Base-by-base conservation (phyloP, 116 monocot species). In the Trichopus zeylanicus region DNA sequence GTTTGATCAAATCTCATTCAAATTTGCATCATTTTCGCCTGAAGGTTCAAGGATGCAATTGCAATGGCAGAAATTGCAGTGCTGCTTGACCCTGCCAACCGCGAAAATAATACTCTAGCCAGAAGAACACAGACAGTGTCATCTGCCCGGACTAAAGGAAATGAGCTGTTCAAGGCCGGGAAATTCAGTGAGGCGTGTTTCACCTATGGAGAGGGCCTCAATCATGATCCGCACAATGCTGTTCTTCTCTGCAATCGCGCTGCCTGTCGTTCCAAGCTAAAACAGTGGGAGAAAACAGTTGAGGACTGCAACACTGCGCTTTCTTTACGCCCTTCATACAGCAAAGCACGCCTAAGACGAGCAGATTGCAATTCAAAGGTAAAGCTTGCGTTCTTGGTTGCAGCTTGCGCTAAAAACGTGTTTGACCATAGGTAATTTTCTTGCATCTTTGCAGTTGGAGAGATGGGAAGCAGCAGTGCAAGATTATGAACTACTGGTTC, bases 331-430 rank as follows among this genome's bases (percentile, higher is more conserved):
- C 83, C 78, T 39, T 52, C 70, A 0, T 74, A 74, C 38, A 64
- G 51, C 20, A 71, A 78, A 68, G 83, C 88, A 28, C 70, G 88
- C 13, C 73, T 81, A 13, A 57, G 92, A 37, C 69, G 87, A 79
- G 92, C 92, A 21, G 81, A 84, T 56, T 92, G 87, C 83, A 73
- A 81, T 69, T 56, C 59, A 53, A 83, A 84, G 92, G 92, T 87
- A 16, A 68, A 15, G 6, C 31, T 56, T 8, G 8, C 4, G 8
- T 5, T 5, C 4, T 42, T 42, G 8, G 4, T 42, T 42, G 13
- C 42, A 42, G n/a, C n/a, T 42, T 12, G n/a, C 12, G 13, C 13
- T 16, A 3, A 42, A 16, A 9, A 15, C 13, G n/a, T 16, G 3
- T 9, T 42, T 12, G 42, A 42, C n/a, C 42, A 42, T 13, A 15